These are phyloP conservation scores for Lentinula sp. DNA, from an alignment of 768 basidiomycete species.

Conservation along the genomic window DNA sequence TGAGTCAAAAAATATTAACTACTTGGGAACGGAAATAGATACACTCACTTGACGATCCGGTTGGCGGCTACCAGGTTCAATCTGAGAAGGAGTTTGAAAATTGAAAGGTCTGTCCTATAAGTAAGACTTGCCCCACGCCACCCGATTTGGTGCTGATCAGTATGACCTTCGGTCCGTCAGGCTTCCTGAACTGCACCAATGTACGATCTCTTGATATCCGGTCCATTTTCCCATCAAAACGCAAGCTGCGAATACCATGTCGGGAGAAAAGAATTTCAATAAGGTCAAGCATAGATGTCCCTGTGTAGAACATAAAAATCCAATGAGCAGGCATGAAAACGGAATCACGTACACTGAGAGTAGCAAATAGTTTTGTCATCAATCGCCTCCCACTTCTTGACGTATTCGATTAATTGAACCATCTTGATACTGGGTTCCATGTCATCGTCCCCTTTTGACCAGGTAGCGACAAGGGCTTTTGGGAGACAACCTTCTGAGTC, in stretches of 20 bases:
- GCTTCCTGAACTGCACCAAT: constrained; percentile 46
- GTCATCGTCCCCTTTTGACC: constrained; percentile 56
- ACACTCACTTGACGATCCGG: constrained; percentile 57
- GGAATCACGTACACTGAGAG: constrained; percentile 51
- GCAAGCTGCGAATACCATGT: constrained; percentile 49
- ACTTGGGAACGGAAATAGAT: not conserved
- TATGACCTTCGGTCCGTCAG: constrained; percentile 55
- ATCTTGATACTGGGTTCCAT: constrained; percentile 69
- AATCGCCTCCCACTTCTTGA: constrained; percentile 52
- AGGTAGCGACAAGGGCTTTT: constrained; percentile 41
- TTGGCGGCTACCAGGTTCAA: constrained; percentile 64
- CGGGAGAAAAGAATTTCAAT: constrained; percentile 55
- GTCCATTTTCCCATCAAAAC: constrained; percentile 71
- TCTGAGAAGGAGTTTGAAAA: constrained; percentile 13
- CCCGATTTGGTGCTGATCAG: constrained; percentile 66
- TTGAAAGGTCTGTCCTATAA: not conserved
- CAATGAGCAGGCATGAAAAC: not conserved
- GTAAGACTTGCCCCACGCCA: constrained; percentile 46
- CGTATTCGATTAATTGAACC: constrained; percentile 44
- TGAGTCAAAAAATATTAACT: not conserved
- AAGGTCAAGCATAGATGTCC: constrained; percentile 70
- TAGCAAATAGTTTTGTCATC: constrained; percentile 70
- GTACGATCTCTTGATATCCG: constrained; percentile 42
- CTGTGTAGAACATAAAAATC: constrained; percentile 21
- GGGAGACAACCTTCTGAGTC: constrained; percentile 28